These are phyloP conservation scores for Penicillium goetzii DNA, from an alignment of 495 filamentous ascomycete species.

Conservation along the genomic window DNA sequence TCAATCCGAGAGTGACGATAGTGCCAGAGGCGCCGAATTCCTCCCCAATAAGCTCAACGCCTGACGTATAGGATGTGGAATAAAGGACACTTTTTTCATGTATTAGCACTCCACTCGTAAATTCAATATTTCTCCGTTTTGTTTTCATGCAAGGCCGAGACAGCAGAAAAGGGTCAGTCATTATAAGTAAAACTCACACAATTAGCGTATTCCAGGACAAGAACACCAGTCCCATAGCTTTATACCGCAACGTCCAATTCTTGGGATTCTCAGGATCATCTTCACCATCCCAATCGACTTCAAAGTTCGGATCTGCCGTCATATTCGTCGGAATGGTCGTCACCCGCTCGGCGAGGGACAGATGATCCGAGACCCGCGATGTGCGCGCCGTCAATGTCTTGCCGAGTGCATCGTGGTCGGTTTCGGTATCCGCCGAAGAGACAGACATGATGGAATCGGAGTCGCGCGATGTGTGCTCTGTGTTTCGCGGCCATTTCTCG, in stretches of 20 bases:
- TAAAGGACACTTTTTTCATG: slow-evolving; percentile 65
- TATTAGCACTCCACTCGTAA: not conserved
- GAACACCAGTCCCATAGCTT: slow-evolving; percentile 60
- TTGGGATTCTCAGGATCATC: slow-evolving; percentile 70
- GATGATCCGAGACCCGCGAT: slow-evolving; percentile 27
- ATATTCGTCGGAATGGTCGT: slow-evolving; percentile 62
- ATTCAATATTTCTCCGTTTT: not conserved
- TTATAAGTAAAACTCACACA: slow-evolving; percentile 47
- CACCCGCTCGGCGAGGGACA: slow-evolving; percentile 39
- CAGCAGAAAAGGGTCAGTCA: not conserved
- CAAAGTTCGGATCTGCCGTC: slow-evolving; percentile 67
- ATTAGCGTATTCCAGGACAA: slow-evolving; percentile 75
- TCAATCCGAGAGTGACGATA: slow-evolving; percentile 73
- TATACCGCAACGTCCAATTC: slow-evolving; percentile 75
- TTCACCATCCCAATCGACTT: slow-evolving; percentile 71
- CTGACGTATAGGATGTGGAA: slow-evolving; percentile 79
- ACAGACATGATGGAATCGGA: slow-evolving; percentile 35
- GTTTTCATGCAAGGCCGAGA: not conserved
- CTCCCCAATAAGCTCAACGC: slow-evolving; percentile 64
- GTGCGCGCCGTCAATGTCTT: slow-evolving; percentile 33
- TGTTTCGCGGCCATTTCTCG: slow-evolving; percentile 34
- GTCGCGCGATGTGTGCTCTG: slow-evolving; percentile 23
- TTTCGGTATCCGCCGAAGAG: slow-evolving; percentile 38
- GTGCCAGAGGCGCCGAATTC: slow-evolving; percentile 65
- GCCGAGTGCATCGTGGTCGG: slow-evolving; percentile 35